Evolutionary conservation across 2,329 filamentous ascomycete genomes (phyloP).

Genomic region (Claviceps quebecensis): DNA sequence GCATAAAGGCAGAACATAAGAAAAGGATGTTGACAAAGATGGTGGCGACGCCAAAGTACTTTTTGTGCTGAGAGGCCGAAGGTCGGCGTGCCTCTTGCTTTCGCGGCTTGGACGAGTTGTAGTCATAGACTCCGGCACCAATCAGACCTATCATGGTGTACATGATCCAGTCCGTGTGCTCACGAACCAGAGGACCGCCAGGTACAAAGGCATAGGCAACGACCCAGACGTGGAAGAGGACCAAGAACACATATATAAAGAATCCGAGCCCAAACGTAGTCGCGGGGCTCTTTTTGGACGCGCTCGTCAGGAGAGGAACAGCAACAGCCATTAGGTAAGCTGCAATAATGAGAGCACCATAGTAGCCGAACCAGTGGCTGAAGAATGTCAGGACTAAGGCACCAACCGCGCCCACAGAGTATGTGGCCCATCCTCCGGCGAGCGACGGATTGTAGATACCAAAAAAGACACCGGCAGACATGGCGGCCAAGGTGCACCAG

Average conservation of each 20-base stretch:
- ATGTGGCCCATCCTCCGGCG: slow-evolving; percentile 66
- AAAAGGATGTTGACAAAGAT: slow-evolving; percentile 69
- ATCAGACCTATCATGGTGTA: slow-evolving; percentile 69
- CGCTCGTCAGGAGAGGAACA: slow-evolving; percentile 60
- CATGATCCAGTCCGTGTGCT: slow-evolving; percentile 96
- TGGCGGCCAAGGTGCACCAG: slow-evolving; percentile 70
- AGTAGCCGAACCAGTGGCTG: slow-evolving; percentile 78
- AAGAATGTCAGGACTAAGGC: slow-evolving; percentile 65
- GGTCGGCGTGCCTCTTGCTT: slow-evolving; percentile 19
- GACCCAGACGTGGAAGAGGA: slow-evolving; percentile 97
- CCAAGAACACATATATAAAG: slow-evolving; percentile 80
- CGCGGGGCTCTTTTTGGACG: slow-evolving; percentile 62
- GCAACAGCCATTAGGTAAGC: slow-evolving; percentile 72
- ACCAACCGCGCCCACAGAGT: slow-evolving; percentile 62
- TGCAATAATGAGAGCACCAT: slow-evolving; percentile 62
- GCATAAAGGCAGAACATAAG: slow-evolving; percentile 66
- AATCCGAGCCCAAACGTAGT: slow-evolving; percentile 79
- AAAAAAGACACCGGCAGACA: slow-evolving; percentile 66
- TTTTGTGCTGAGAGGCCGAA: slow-evolving; percentile 30
- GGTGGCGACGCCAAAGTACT: slow-evolving; percentile 43
- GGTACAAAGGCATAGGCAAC: slow-evolving; percentile 97
- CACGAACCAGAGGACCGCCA: slow-evolving; percentile 79
- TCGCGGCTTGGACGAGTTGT: slow-evolving; percentile 35
- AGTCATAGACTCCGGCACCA: slow-evolving; percentile 70
- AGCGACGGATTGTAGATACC: slow-evolving; percentile 62